phyloP scores from a whole-genome alignment of 139 green algal genomes.

The Edaphochlamys debaryana region DNA sequence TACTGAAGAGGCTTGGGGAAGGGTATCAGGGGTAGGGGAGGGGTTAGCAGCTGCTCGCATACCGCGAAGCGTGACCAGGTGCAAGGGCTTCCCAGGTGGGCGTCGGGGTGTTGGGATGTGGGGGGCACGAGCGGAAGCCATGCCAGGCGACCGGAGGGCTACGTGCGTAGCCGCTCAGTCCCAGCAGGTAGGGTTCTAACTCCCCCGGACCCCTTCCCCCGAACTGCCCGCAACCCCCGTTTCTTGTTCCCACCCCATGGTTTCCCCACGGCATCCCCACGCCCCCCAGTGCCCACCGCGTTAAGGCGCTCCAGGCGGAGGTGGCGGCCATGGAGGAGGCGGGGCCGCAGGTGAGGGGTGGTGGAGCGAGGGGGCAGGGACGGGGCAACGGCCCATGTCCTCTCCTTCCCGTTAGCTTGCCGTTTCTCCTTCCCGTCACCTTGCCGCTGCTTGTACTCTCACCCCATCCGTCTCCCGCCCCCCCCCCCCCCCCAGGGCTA shows the following conservation, averaged over 20 bases:
- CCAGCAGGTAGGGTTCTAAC: no score
- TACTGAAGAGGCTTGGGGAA: no score
- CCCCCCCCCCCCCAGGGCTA: not conserved
- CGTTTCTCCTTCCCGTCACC: no score
- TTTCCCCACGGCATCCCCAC: not conserved
- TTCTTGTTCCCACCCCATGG: not conserved
- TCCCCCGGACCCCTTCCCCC: no score
- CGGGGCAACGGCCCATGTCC: not conserved
- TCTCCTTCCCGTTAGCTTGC: not conserved
- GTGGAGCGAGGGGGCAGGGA: not conserved
- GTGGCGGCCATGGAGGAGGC: not conserved
- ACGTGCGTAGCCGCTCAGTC: no score
- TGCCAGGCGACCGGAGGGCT: no score
- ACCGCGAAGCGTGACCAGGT: not conserved
- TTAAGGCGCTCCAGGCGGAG: slow-evolving; percentile 5
- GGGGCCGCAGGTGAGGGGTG: not conserved
- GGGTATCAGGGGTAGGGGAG: no score
- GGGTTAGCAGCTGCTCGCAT: no score
- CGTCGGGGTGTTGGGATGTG: not conserved
- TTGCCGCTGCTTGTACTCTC: not conserved
- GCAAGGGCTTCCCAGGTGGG: not conserved
- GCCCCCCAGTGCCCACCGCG: not conserved
- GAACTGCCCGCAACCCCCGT: no score
- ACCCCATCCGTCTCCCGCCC: not conserved
- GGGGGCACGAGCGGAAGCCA: not conserved